Evolutionary conservation across 139 green algal species (phyloP), one percentile per base, ranked within the genome.

Genomic region (Volvox reticuliferus): DNA sequence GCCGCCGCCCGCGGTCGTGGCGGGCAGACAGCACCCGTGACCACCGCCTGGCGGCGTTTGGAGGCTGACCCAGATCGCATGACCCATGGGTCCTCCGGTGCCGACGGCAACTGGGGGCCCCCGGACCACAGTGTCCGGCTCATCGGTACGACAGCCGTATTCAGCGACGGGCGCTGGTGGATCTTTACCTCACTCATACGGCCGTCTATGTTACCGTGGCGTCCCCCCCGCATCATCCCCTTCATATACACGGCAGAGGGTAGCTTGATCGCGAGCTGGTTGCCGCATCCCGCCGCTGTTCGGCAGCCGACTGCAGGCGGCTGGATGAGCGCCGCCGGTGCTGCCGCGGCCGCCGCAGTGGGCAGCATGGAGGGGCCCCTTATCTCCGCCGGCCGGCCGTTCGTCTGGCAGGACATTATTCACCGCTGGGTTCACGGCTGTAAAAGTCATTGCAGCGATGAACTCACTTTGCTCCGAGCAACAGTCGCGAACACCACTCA

Each of bases 351-450:
- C 1, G 78, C 78, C 1, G 78, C 33, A 50, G 78, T 1, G 20
- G 78, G 78, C 36, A 12, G 65, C 65, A 26, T 69, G 68, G 55
- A 68, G 36, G 79, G 79, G 24, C 36, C 76, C 61, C 50, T 67
- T 2, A 33, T 19, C 12, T 63, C 62, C 32, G 35, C 82, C 22
- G 87, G 87, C 0, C 87, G 87, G 33, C 76, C 87, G 61, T 91
- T 91, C 36, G 87, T 91, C 1, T 30, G 68, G 76, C 22, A 79
- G n/a, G 87, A 75, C 61, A 2, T 0, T 1, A 26, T 91, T 26
- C 37, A 91, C 76, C 87, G 87, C 55, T 91, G 87, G 87, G 76
- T 44, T 14, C 87, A 86, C n/a, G 61, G 81, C 75, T 86, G 87
- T 62, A 37, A 30, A 32, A 13, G 19, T 2, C 67, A 68, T 35